Conservation (phyloP, 345 rosid species). For the Acer campestre region DNA sequence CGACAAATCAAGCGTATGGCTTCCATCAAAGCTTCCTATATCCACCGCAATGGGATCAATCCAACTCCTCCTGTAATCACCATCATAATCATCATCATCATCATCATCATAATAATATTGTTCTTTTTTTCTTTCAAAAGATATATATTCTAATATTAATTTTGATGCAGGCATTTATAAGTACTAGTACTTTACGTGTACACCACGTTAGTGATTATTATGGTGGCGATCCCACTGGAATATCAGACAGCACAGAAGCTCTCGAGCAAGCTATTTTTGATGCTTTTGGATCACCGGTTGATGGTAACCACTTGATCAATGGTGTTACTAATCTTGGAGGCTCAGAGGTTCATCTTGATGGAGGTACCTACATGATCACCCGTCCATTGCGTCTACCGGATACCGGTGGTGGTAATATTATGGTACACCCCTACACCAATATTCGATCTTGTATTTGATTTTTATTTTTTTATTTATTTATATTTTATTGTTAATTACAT, state of each 20-base stretch:
- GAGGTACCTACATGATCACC: constrained; percentile 29
- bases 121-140: not conserved
- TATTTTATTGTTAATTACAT: too few relatives aligned
- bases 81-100: not conserved
- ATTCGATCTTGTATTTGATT: not conserved
- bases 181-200: not conserved
- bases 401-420: constrained; percentile 17
- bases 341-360: constrained; percentile 23
- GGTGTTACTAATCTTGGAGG: constrained; percentile 26
- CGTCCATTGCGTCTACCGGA: constrained; percentile 24
- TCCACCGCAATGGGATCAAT: not conserved
- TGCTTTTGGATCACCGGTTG: constrained; percentile 18
- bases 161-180: constrained; percentile 1
- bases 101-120: not conserved
- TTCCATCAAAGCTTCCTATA: constrained; percentile 10
- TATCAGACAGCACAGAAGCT: constrained; percentile 23
- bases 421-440: constrained; percentile 8
- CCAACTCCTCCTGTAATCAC: constrained; percentile 12
- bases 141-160: not conserved
- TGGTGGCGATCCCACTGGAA: constrained; percentile 28
- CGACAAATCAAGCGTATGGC: not conserved
- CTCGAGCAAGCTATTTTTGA: constrained; percentile 17
- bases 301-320: constrained; percentile 10
- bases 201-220: constrained; percentile 17
- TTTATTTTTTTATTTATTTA: not conserved